Evolutionary conservation across 1,139 yeast species (phyloP), one percentile per base, ranked within the genome.

Genomic region (Pichia sp.): DNA sequence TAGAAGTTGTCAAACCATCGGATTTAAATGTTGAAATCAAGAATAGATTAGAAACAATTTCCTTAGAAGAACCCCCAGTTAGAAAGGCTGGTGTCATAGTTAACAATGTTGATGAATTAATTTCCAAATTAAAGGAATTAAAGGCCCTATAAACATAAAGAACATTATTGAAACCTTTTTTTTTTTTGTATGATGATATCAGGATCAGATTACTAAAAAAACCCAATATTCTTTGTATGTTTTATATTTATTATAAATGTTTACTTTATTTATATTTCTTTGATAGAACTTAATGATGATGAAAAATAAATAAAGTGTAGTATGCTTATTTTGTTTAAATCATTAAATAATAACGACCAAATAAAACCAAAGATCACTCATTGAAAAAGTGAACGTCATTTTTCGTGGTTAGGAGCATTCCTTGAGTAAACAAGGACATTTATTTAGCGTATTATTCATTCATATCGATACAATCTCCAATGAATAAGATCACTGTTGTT

Each of bases 11-110:
- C 56, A 79, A 77, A 63, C 72, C 85, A 18, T 71, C 72, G n/a
- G 95, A 86, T 59, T 77, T 86, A 53, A 87, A 82, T 25, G 73
- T 88, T 30, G 87, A 83, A 45, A 64, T 80, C 20, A 65, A 77
- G 30, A 76, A 77, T 43, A 78, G 95, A 60, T 69, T 90, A 52
- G 81, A 87, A 63, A 74, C 82, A 4, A 63, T 88, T 53, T 79
- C 82, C 62, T 83, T 92, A 35, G 81, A 81, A 57, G 97, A 92
- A 64, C 98, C 98, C 26, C 81, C 92, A 26, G 74, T 76, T 44
- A 83, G 97, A 68, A 68, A 76, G 52, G 84, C 95, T 8, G 97
- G 97, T 63, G 69, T 84, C 56, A 85, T 77, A 69, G 95, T 92
- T 26, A 79, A 70, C 23, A 71, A 76, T 46, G 96, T 88, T 42